Base-by-base conservation (phyloP, 1,284 basidiomycete species). In the Puccinia horiana region DNA sequence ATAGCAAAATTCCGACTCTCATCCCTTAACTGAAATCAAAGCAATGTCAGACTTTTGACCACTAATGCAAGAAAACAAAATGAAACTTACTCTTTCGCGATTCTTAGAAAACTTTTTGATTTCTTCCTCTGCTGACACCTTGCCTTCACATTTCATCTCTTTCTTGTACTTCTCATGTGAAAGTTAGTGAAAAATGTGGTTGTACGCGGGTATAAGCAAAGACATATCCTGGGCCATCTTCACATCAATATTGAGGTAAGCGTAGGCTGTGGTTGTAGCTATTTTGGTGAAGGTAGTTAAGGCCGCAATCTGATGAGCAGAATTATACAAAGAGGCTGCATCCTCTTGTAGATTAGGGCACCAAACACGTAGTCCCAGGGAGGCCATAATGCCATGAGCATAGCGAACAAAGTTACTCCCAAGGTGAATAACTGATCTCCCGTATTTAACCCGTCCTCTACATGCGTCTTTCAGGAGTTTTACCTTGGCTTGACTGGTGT, bases 181-280 rank as follows among this genome's bases (percentile, higher is more conserved):
- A 26, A 78, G 37, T 37, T 67, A 78, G 47, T 78, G 58, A 8
- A 78, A 40, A 37, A 69, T 69, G n/a, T 78, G 76, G 52, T 69
- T 78, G 63, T 78, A 78, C 0, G 61, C 76, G 6, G 23, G 76
- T 18, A 69, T 78, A 18, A 78, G 47, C 23, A 78, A 44, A 4
- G 58, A 2, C 52, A 69, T 49, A 26, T 78, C 49, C 29, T 40
- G n/a, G 11, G 56, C 54, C 37, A 61, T 42, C 4, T 26, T 5
- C 5, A 56, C 56, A 44, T 76, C 20, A 0, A 76, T 40, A 8
- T 78, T 78, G 63, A 78, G 61, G 52, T 67, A 78, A 29, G 61
- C 44, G 29, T 78, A 78, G 18, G 76, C 61, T 11, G 26, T 9
- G 20, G 58, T 29, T 2, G 35, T 11, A 6, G 63, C 76, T 23